Evolutionary conservation across 192 early-diverging fungal genomes (phyloP), one percentile per base, ranked within the genome.

Genomic region (Gigaspora rosea): DNA sequence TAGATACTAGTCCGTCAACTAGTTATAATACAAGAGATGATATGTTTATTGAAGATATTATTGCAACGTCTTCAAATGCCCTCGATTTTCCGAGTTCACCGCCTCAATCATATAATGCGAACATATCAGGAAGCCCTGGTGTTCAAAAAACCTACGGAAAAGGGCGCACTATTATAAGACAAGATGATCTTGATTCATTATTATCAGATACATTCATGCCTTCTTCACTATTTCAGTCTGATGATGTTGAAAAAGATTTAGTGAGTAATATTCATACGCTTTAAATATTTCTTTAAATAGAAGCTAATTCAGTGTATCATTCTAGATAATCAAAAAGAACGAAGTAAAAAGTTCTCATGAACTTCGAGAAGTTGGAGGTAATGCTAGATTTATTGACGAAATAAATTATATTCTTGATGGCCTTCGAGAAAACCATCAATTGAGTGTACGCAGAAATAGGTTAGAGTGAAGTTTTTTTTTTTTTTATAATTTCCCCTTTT

Each of bases 371-470:
- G 78, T 82, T 1, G 90, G 90, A 1, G 88, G 88, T 41, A 78
- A 78, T 47, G 85, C 89, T 36, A 68, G 82, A 36, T 90, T 91
- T 66, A 82, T 67, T 22, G 90, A 91, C 68, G 89, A 88, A 70
- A 89, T 91, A 80, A 85, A 85, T 11, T 91, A 91, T 75, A 79
- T 86, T 35, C 16, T 91, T 32, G 84, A 81, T n/a, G 90, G 90
- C 6, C 67, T 90, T 4, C 66, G 74, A n/a, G 54, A 67, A 27
- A 80, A 75, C 41, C 86, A 90, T 52, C 78, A 79, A 35, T 59
- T 82, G 4, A 82, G 77, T 54, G 78, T 90, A 6, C 83, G 80
- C 20, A 56, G 85, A 75, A 80, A 76, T 12, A 91, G 88, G 88
- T 90, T 49, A 32, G 22, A 13, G 27, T 52, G 18, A 3, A 49